Conservation (phyloP, 2,329 filamentous ascomycete genomes). For the Calonectria pseudoreteaudii region DNA sequence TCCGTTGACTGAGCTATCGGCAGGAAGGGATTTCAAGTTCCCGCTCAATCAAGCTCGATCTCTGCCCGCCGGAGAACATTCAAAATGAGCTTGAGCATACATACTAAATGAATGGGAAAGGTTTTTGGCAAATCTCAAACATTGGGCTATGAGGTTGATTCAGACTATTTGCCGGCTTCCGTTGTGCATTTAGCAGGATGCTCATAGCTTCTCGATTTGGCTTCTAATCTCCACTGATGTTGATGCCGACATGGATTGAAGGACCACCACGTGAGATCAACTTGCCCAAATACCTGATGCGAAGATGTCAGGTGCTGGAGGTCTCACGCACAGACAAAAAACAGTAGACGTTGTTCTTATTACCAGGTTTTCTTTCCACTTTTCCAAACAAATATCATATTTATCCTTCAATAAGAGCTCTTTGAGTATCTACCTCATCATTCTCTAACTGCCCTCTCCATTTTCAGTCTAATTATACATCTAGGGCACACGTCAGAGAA, state of each 20-base stretch:
- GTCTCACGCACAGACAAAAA: background rate
- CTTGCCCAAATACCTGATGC: background rate
- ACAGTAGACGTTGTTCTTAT: background rate
- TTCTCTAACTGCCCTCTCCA: background rate
- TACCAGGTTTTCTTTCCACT: background rate
- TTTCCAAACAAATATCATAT: background rate
- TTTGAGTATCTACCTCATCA: background rate
- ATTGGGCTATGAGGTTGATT: too few relatives aligned
- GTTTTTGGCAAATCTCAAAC: too few relatives aligned
- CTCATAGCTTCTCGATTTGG: too few relatives aligned
- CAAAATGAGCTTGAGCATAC: background rate
- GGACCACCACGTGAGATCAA: too few relatives aligned
- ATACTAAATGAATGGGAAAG: fast-evolving
- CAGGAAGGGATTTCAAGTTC: background rate
- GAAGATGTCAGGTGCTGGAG: background rate
- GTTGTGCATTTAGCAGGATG: too few relatives aligned
- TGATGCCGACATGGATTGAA: too few relatives aligned
- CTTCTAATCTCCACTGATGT: too few relatives aligned
- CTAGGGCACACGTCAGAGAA: background rate
- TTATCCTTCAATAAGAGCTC: background rate
- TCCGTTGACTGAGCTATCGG: background rate
- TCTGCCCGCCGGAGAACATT: background rate
- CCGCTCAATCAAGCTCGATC: background rate
- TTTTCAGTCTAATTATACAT: background rate
- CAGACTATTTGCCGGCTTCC: too few relatives aligned